Base-by-base conservation (phyloP, 441 rosid species). In the Croton laevigatus region DNA sequence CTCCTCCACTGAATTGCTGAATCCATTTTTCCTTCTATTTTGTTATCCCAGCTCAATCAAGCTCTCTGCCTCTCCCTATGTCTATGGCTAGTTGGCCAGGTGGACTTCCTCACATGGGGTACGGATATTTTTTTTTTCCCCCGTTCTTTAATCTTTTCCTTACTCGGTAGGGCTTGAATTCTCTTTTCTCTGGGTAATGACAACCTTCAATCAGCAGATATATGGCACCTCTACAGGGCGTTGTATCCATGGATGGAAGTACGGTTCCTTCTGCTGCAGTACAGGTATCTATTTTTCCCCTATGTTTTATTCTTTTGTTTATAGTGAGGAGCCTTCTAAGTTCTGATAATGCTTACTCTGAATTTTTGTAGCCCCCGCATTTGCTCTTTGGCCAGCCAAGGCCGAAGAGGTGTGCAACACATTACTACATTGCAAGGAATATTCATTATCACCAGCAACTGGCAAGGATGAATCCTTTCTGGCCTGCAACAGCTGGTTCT, bases 61-160 rank as follows among this genome's bases (percentile, higher is more conserved):
- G 68, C 70, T 76, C 95, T 73, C 72, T 87, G n/a, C 84, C 96
- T 76, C 76, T 88, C 73, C 94, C 92, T 12, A 79, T 91, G 81
- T 85, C 99, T 73, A 76, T 92, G 82, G 83, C 97, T 77, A 82
- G 85, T 72, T 95, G 99, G 99, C 91, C 93, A 66, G 97, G 96
- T 32, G 98, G 88, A 53, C 89, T 92, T 84, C 93, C 99, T 75
- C 89, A 93, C 40, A 88, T 95, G 94, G 97, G 99, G 99, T 95
- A 91, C 59, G 78, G 52, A 61, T 51, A 19, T 19, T 38, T 37
- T 53, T 16, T 27, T 51, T 65, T 59, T 69, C 45, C 62, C 69
- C 19, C 52, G 3, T 70, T 23, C 13, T 59, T 54, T 61, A 10
- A 45, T 1, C 0, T 59, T 51, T 76, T 65, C 36, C 38, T 64